Evolutionary conservation across 2,329 filamentous ascomycete genomes (phyloP), one percentile per base, ranked within the genome.

Genomic region (Ramularia endophylla): DNA sequence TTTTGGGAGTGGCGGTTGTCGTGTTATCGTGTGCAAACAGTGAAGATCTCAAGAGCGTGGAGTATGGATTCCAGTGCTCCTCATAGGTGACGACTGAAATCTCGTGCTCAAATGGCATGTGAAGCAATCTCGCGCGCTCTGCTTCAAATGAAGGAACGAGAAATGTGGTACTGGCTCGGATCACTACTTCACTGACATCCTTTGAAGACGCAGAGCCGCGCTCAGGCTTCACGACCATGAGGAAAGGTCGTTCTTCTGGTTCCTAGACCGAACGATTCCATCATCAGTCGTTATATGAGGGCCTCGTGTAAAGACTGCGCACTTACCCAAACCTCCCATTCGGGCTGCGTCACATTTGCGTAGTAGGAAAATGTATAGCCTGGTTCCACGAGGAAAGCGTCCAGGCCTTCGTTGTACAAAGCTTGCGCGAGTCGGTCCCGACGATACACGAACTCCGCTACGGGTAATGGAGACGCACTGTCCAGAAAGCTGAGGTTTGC

Each of bases 261-360:
- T 81, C 78, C n/a, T n/a, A n/a, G n/a, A n/a, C n/a, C n/a, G n/a
- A n/a, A n/a, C n/a, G n/a, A n/a, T n/a, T n/a, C n/a, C n/a, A n/a
- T n/a, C n/a, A n/a, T n/a, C n/a, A n/a, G n/a, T n/a, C n/a, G n/a
- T n/a, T n/a, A n/a, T n/a, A n/a, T n/a, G n/a, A n/a, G n/a, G n/a
- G n/a, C n/a, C n/a, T n/a, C n/a, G n/a, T n/a, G n/a, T n/a, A n/a
- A n/a, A n/a, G n/a, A n/a, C n/a, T n/a, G n/a, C n/a, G n/a, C n/a
- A n/a, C n/a, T n/a, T n/a, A n/a, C n/a, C 77, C 77, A 81, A 0
- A 73, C 71, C 48, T 82, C 77, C 78, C 78, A 81, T 45, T 81
- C 73, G 0, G 56, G 58, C 53, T 81, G 78, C 1, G 74, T 78
- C 30, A 77, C 67, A 52, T 82, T 81, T 34, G 69, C 77, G 53